These are phyloP conservation scores for Ophiocordyceps sinensis DNA, from an alignment of 2,329 filamentous ascomycete genomes.

Conservation along the genomic window DNA sequence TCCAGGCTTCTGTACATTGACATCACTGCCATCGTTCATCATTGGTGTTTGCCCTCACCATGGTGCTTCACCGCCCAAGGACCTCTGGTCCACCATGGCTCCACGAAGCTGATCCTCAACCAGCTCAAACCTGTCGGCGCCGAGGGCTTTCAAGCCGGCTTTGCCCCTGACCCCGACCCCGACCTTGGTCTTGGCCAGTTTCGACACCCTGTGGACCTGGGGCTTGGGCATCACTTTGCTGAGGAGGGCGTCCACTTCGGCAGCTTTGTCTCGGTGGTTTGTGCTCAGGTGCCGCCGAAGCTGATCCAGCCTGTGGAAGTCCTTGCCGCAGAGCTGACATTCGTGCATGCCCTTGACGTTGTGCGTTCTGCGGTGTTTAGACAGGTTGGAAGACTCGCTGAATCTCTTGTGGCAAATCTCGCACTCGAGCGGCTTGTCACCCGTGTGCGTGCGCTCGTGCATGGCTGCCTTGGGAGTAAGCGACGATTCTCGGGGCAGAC, in stretches of 20 bases:
- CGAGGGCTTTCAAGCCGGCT: not conserved
- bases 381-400: constrained; percentile 51
- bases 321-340: constrained; percentile 39
- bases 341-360: constrained; percentile 34
- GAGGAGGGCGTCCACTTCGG: constrained; percentile 6
- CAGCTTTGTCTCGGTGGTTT: constrained; percentile 16
- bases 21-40: too few species aligned
- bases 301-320: constrained; percentile 47
- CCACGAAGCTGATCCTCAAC: not conserved
- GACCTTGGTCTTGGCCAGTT: constrained; percentile 3
- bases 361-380: constrained; percentile 51
- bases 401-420: constrained; percentile 44
- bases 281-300: constrained; percentile 36
- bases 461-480: constrained; percentile 32
- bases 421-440: constrained; percentile 46
- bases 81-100: not conserved
- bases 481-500: not conserved
- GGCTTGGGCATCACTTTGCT: constrained; percentile 5
- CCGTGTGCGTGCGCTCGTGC: constrained; percentile 52
- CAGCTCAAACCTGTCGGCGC: constrained; percentile 1
- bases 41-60: not conserved
- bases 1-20: too few species aligned
- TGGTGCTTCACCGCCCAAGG: not conserved
- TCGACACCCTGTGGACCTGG: constrained; percentile 4
- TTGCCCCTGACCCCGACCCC: constrained; percentile 2